These are phyloP conservation scores for Septoria petroselini DNA, from an alignment of 2,329 filamentous ascomycete genomes.

Conservation along the genomic window DNA sequence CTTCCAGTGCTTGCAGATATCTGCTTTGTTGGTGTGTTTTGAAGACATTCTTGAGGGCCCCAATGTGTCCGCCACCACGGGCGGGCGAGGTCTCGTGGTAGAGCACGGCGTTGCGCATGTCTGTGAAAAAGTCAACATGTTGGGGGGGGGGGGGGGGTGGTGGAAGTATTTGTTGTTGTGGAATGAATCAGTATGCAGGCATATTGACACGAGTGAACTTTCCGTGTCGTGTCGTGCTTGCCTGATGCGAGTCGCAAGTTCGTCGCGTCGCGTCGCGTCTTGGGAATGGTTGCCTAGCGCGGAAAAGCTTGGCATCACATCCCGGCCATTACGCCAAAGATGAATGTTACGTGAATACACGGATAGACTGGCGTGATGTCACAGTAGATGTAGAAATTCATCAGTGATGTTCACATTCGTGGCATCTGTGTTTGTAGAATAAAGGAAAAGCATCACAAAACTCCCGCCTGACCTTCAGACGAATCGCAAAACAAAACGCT, in stretches of 20 bases:
- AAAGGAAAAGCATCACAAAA: background rate
- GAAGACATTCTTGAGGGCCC: conserved; percentile 6
- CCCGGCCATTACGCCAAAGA: too few relatives aligned
- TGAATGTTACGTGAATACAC: too few relatives aligned
- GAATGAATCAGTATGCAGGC: background rate
- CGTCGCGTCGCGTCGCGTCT: too few relatives aligned
- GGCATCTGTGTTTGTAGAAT: too few relatives aligned
- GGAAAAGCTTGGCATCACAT: too few relatives aligned
- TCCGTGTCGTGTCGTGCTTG: too few relatives aligned
- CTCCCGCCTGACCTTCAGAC: conserved; percentile 1
- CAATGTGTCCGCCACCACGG: background rate
- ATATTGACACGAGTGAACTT: background rate
- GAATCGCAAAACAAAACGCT: conserved; percentile 1
- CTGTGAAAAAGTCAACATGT: background rate
- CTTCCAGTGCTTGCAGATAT: conserved; percentile 8
- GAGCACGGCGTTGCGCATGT: conserved; percentile 2
- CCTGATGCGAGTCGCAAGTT: too few relatives aligned
- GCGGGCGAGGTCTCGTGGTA: background rate
- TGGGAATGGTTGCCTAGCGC: too few relatives aligned
- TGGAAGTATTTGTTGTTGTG: background rate
- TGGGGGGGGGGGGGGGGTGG: too few relatives aligned
- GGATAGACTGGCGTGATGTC: too few relatives aligned
- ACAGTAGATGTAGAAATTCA: too few relatives aligned
- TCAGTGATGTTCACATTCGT: too few relatives aligned
- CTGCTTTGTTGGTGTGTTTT: conserved; percentile 3